Base-by-base conservation (phyloP, 495 filamentous ascomycete species). In the Aspergillus incahuasiensis region DNA sequence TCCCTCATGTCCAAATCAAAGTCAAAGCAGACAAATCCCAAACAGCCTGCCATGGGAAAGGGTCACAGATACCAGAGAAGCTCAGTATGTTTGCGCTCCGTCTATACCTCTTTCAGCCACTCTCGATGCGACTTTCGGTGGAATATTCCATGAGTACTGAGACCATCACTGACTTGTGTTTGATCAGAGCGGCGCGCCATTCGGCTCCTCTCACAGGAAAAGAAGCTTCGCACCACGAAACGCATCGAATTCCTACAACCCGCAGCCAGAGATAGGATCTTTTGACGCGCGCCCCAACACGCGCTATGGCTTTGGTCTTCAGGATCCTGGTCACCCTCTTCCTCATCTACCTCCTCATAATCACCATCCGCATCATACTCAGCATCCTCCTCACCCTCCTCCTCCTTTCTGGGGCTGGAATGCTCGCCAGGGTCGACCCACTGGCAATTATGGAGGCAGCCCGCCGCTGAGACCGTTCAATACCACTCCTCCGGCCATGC, bases 21-120 rank as follows among this genome's bases (percentile, higher is more conserved):
- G 35, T 15, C 32, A 35, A 35, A 35, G 32, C 32, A 35, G 9
- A 2, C 32, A 35, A 35, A 35, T 2, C 52, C 32, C 18, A 6
- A 25, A 0, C 54, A 21, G 21, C 6, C 39, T n/a, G 15, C 13
- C 13, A 59, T 59, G 56, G 19, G 15, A 18, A 51, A 39, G 20
- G 25, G n/a, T 40, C 49, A 52, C 38, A 54, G 22, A n/a, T 40
- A 43, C 16, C 51, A 54, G 38, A 59, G 51, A 59, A 41, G 34
- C 45, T 34, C 34, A 24, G 51, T 53, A 35, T 28, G 56, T 42
- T 22, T 25, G 12, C 4, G 15, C 18, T 15, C 7, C 5, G 3
- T 12, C 21, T 48, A 38, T 6, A 22, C 19, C 20, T 9, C 19
- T n/a, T 34, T 22, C 42, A 45, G 22, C 19, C 13, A 34, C 16